Conservation (phyloP, 257 asterid species). For the Forsythia suspensa region DNA sequence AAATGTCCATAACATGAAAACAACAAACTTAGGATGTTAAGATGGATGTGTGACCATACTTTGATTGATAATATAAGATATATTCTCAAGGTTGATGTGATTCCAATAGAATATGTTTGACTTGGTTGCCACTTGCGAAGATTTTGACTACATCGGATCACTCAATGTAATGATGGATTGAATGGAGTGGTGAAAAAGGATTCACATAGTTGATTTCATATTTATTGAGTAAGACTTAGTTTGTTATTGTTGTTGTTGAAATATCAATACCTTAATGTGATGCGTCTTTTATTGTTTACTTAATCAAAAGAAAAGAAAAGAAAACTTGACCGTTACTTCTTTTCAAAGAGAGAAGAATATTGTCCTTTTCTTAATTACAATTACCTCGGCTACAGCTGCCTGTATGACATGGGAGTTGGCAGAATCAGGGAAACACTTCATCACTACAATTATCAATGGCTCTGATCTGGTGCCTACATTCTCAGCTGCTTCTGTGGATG, state of each 20-base stretch:
- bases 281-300: slow-evolving; percentile 2
- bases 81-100: background rate
- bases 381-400: slow-evolving; percentile 52
- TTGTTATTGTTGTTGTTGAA: background rate
- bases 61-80: background rate
- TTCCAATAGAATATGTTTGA: background rate
- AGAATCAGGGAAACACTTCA: slow-evolving; percentile 78
- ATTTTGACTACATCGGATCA: background rate
- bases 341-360: background rate
- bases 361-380: slow-evolving; percentile 6
- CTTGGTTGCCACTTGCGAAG: background rate
- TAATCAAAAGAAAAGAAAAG: background rate
- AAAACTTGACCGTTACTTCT: background rate
- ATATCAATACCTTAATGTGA: background rate
- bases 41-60: background rate
- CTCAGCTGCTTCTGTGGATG: slow-evolving; percentile 78
- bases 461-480: slow-evolving; percentile 88
- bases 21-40: background rate
- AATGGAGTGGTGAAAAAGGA: background rate
- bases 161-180: background rate
- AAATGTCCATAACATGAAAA: background rate
- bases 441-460: slow-evolving; percentile 76
- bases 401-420: slow-evolving; percentile 93
- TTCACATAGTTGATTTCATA: background rate
- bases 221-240: background rate